These are phyloP conservation scores for Keqinozyma sinolaborantium DNA, from an alignment of 1,139 yeast species.

Conservation along the genomic window DNA sequence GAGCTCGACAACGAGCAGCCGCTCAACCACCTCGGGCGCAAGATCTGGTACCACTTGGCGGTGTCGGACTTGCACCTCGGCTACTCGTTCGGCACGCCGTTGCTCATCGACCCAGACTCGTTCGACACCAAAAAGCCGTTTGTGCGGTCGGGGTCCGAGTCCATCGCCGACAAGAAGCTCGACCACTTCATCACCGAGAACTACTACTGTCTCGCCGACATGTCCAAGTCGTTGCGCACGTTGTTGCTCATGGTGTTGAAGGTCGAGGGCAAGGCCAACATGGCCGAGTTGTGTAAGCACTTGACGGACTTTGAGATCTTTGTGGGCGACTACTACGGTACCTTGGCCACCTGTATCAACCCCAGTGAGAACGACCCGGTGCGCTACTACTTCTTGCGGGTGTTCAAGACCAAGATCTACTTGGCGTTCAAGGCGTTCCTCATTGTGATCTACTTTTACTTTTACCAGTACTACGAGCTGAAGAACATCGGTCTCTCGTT, in stretches of 20 bases:
- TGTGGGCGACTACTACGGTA: slow-evolving; percentile 16
- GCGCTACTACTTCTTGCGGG: slow-evolving; percentile 16
- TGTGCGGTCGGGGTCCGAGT: slow-evolving; percentile 20
- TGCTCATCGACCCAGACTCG: slow-evolving; percentile 14
- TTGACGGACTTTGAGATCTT: slow-evolving; percentile 19
- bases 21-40: slow-evolving; percentile 41
- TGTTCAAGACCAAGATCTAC: slow-evolving; percentile 23
- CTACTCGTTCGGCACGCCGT: slow-evolving; percentile 27
- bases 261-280: slow-evolving; percentile 18
- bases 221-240: slow-evolving; percentile 2
- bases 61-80: slow-evolving; percentile 24
- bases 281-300: slow-evolving; percentile 19
- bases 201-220: slow-evolving; percentile 6
- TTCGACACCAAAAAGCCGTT: slow-evolving; percentile 28
- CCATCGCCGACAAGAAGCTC: slow-evolving; percentile 16
- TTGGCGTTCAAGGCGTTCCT: slow-evolving; percentile 29
- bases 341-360: slow-evolving; percentile 17
- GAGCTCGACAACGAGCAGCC: slow-evolving; percentile 17
- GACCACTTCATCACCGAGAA: slow-evolving; percentile 20
- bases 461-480: slow-evolving; percentile 39
- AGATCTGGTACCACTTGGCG: slow-evolving; percentile 50
- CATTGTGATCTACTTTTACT: slow-evolving; percentile 32
- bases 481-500: slow-evolving; percentile 22
- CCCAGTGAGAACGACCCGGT: slow-evolving; percentile 14
- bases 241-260: slow-evolving; percentile 17